Base-by-base conservation (phyloP, 257 asterid genomes). In the Fraxinus pennsylvanica region DNA sequence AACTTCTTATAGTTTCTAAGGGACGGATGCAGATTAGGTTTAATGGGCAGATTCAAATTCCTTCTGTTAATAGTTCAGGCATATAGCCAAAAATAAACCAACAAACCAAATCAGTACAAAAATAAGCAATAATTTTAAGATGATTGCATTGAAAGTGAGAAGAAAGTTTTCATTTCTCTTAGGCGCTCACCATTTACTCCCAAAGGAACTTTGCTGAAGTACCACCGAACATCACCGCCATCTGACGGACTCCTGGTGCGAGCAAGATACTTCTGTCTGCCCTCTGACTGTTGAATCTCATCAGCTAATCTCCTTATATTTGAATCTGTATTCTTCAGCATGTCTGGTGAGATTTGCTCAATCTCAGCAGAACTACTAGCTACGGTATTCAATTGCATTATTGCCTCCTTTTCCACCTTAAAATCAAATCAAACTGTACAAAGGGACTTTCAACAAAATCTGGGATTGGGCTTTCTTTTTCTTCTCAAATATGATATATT, bases 151-250 rank as follows among this genome's bases (percentile, higher is more conserved):
- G 25, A 54, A 54, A 54, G n/a, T 54, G 65, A 47, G 57, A 47
- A 47, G 27, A 54, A 54, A 50, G 0, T 4, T 54, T 19, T 54
- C 2, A 5, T 19, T 54, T 54, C 65, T 17, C 9, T 17, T 19
- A 39, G 61, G 74, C 59, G 82, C 96, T 81, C 27, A 95, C 99
- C 97, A 80, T 89, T 90, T 71, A 71, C 84, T n/a, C 87, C 91
- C 83, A 95, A 82, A 77, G 97, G 89, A 21, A 85, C 81, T 90
- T 88, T 91, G 89, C 92, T 91, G 84, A 93, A 95, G 88, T 91
- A 95, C 99, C 99, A 95, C 68, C 97, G 86, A 63, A 90, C 90
- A 79, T 95, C 98, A 29, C 97, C 93, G 3, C 98, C 97, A 83
- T 95, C 99, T 0, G 99, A 95, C 54, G 96, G 94, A 85, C 99